Evolutionary conservation across 208 protist species (phyloP), one percentile per base, ranked within the genome.

Genomic region (Phytomonas sp.): DNA sequence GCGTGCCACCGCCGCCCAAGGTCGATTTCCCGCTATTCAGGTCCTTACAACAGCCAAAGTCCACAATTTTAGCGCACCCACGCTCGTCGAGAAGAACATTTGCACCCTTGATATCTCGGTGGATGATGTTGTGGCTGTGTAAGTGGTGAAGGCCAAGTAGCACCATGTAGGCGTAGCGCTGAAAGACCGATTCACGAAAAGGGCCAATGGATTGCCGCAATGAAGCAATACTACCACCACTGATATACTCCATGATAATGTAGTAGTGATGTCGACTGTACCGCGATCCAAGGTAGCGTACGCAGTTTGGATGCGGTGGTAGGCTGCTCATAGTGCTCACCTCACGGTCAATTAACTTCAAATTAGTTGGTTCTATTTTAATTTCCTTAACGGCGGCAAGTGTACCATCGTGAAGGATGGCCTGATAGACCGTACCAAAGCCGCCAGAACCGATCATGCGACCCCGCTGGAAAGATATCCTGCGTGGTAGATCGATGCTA

Each of bases 11-110:
- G 2, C 77, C 77, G 26, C 77, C 74, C 30, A 83, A 31, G 63
- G 84, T 88, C 36, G 68, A 78, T 30, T 76, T 77, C 0, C 64
- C 46, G 46, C 84, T 68, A 32, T 85, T 88, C 8, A 92, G 46
- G 68, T 95, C 77, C 17, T 91, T 92, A 60, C 85, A 94, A 51
- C 88, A 93, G 62, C 95, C 95, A 82, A 98, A 98, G 66, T 98
- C 95, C 20, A 89, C 93, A 71, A 98, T 92, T 76, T 98, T 98
- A 6, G 92, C 84, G 31, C 68, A 81, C 26, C 93, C 94, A 17
- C 81, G 77, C 69, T 93, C 81, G 70, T 89, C 88, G 8, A 97
- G 72, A n/a, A 97, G 76, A 36, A 97, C 88, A 75, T 97, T 97
- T 5, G 85, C 89, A 33, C 92, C 92, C 63, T 96, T 96, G 69